Conservation (phyloP, 169 alveolate genomes). For the Eimeria praecox region DNA sequence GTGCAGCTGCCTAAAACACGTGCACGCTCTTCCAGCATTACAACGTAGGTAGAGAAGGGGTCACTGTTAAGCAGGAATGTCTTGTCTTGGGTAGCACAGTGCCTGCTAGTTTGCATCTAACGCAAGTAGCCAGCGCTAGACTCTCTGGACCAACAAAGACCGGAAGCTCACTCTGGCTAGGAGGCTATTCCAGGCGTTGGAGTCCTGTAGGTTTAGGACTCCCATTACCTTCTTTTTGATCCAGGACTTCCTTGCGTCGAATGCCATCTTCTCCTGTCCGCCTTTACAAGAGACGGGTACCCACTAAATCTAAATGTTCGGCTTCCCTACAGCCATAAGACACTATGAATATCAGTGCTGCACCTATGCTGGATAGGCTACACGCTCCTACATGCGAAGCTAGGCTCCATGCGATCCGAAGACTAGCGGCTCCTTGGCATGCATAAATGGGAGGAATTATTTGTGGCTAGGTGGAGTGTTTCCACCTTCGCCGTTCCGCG, state of each 20-base stretch:
- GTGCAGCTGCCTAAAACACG: background rate
- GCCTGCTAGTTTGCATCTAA: background rate
- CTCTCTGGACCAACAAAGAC: background rate
- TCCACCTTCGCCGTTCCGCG: background rate
- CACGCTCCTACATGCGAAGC: background rate
- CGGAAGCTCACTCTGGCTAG: slow-evolving; percentile 57
- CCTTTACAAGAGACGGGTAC: background rate
- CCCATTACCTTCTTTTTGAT: slow-evolving; percentile 76
- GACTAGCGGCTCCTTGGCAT: background rate
- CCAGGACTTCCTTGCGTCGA: slow-evolving; percentile 78
- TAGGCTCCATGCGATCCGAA: background rate
- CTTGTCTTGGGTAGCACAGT: background rate
- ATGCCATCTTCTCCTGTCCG: slow-evolving; percentile 62
- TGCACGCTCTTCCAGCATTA: background rate
- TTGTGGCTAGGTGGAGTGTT: background rate
- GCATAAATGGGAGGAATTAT: background rate
- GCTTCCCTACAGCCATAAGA: background rate
- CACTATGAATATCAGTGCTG: background rate
- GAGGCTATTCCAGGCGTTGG: slow-evolving; percentile 67
- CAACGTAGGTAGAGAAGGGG: background rate
- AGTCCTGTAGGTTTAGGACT: slow-evolving; percentile 10
- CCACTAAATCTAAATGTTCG: background rate
- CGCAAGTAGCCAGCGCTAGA: background rate
- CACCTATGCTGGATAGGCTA: background rate
- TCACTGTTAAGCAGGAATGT: background rate